These are phyloP conservation scores for Goffeauzyma gilvescens DNA, from an alignment of 768 basidiomycete species.

Conservation along the genomic window DNA sequence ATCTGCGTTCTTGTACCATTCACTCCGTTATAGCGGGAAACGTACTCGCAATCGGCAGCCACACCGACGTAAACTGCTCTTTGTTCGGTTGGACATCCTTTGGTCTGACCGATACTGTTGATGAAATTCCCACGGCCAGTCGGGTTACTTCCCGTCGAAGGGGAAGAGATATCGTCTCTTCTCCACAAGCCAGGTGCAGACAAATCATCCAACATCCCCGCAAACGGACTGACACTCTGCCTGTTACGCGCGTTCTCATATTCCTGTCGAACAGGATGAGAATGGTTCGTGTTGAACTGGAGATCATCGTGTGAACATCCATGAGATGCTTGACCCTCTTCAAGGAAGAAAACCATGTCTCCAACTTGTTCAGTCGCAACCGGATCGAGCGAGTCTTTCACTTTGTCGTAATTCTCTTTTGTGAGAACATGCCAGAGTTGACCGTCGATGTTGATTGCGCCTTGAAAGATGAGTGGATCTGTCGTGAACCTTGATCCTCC, in stretches of 20 bases:
- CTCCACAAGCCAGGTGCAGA: not conserved
- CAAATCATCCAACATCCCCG: not conserved
- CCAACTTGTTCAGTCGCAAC: conserved; percentile 34
- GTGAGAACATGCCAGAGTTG: conserved; percentile 53
- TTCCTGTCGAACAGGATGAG: conserved; percentile 25
- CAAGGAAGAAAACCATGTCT: conserved; percentile 45
- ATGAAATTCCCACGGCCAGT: conserved; percentile 41
- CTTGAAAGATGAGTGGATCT: too few relatives aligned
- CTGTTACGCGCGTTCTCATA: not conserved
- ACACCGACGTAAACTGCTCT: conserved; percentile 66
- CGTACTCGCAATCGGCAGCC: conserved; percentile 70
- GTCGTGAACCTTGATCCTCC: too few relatives aligned
- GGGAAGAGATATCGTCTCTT: conserved; percentile 6
- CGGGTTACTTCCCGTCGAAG: conserved; percentile 1
- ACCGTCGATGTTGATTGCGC: conserved; percentile 53
- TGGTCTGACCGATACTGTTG: conserved; percentile 45
- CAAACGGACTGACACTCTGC: not conserved
- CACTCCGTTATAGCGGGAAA: conserved; percentile 43
- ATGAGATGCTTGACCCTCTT: conserved; percentile 5
- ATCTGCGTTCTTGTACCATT: conserved; percentile 55
- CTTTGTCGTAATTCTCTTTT: conserved; percentile 46
- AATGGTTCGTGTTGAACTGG: conserved; percentile 45
- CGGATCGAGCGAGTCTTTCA: too few relatives aligned
- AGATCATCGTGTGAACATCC: conserved; percentile 53
- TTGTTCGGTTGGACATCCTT: conserved; percentile 54